A percentile compares a stretch with the other conserved stretches of the same genome.
Conservation (phyloP, 139 green algal species). For the Tetraselmis chui region DNA sequence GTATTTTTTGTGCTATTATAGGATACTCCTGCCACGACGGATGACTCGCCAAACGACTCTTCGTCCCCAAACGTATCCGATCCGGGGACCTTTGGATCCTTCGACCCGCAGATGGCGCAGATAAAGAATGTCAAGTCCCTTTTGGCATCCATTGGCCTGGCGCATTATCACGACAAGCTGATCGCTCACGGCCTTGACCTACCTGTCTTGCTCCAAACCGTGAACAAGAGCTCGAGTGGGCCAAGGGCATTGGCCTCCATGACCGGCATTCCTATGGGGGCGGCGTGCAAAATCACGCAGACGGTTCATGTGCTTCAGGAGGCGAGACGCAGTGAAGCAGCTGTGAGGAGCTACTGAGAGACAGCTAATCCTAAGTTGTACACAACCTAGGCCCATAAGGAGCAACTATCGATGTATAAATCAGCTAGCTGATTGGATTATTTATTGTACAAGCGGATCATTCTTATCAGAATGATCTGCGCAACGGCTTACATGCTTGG, state of each 20-base stretch:
- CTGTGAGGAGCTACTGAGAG: too few relatives aligned
- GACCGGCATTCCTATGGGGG: background rate
- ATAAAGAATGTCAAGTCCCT: too few relatives aligned
- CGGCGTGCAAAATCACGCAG: background rate
- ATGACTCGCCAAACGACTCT: background rate
- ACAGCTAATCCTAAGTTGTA: too few relatives aligned
- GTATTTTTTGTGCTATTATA: background rate
- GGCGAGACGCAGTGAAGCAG: too few relatives aligned
- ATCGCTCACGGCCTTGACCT: background rate
- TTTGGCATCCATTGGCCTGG: too few relatives aligned
- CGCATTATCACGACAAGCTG: background rate
- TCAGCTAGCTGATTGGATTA: too few relatives aligned
- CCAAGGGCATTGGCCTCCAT: background rate
- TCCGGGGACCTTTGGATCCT: background rate
- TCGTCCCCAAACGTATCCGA: background rate
- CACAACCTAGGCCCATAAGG: too few relatives aligned
- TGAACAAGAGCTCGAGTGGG: background rate
- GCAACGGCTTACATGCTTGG: too few relatives aligned
- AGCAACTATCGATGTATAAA: too few relatives aligned
- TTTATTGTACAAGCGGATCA: too few relatives aligned
- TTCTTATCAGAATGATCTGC: too few relatives aligned
- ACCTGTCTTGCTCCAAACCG: background rate
- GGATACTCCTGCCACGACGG: background rate
- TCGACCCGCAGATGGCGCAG: background rate
- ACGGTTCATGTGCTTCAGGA: too few relatives aligned